Percentiles rank a stretch among this genome's conserved stretches.
These are phyloP conservation scores for Corylus avellana DNA, from an alignment of 306 rosid species.

Conservation along the genomic window DNA sequence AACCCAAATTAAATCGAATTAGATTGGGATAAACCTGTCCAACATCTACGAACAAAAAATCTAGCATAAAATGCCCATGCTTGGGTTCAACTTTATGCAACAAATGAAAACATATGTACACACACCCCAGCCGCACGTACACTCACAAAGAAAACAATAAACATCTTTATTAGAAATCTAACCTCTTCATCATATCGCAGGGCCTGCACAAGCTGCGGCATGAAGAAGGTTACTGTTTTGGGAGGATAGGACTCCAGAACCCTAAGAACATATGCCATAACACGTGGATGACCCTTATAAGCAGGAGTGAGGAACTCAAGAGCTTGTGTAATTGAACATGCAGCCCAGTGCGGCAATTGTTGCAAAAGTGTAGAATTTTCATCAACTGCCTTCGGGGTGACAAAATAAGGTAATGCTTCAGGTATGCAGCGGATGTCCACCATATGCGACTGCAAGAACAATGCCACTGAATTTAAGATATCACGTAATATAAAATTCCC, in stretches of 20 bases:
- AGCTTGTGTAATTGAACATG: conserved; percentile 96
- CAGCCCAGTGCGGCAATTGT: conserved; percentile 99
- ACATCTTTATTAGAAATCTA: conserved; percentile 37
- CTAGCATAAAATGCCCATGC: background rate
- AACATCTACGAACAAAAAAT: background rate
- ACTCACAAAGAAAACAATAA: conserved; percentile 14
- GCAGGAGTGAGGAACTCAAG: conserved; percentile 94
- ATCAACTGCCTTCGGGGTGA: conserved; percentile 89
- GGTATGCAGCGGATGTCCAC: conserved; percentile 83
- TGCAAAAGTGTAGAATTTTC: conserved; percentile 90
- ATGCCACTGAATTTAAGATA: conserved; percentile 14
- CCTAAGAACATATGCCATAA: conserved; percentile 96
- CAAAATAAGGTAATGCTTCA: conserved; percentile 92
- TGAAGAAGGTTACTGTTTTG: conserved; percentile 87
- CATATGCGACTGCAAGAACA: conserved; percentile 69
- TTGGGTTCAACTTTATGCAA: background rate
- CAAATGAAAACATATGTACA: background rate
- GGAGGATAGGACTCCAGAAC: conserved; percentile 98
- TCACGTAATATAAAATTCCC: conserved; percentile 28
- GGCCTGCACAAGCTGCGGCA: conserved; percentile 98
- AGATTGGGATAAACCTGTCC: background rate
- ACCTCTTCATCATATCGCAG: conserved; percentile 95
- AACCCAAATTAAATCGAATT: background rate
- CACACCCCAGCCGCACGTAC: background rate
- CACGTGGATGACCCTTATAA: conserved; percentile 95